These are phyloP conservation scores for Camelina sativa DNA, from an alignment of 345 rosid genomes.

Conservation along the genomic window DNA sequence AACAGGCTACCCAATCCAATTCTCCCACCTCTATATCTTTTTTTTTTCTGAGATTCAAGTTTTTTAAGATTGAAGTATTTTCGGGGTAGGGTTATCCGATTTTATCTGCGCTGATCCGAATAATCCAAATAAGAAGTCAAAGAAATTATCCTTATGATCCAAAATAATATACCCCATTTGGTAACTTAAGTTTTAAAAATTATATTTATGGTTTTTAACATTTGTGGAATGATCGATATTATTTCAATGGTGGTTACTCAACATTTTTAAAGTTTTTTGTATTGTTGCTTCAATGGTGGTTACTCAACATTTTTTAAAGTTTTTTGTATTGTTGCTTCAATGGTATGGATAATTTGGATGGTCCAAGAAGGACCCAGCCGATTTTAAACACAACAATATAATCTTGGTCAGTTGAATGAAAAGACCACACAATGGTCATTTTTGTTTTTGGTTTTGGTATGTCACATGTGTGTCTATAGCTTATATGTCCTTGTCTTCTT, in stretches of 20 bases:
- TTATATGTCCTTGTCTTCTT: not conserved
- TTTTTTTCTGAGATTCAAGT: no score
- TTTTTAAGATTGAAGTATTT: no score
- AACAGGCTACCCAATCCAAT: no score
- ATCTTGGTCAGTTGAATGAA: slow-evolving; percentile 21
- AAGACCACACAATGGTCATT: slow-evolving; percentile 7
- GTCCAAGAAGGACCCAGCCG: slow-evolving; percentile 6
- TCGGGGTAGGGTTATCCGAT: no score
- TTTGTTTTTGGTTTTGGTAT: slow-evolving; percentile 14
- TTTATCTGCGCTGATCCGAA: not conserved
- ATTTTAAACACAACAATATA: slow-evolving; percentile 9
- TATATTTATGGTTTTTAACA: no score
- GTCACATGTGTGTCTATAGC: slow-evolving; percentile 13
- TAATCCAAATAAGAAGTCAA: not conserved
- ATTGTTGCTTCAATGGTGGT: not conserved
- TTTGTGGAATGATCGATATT: not conserved
- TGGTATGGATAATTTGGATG: slow-evolving; percentile 1
- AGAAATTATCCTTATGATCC: not conserved
- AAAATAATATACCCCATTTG: not conserved
- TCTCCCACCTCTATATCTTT: no score
- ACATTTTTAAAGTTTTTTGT: not conserved
- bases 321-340: not conserved
- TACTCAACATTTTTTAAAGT: not conserved
- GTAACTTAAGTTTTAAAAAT: no score
- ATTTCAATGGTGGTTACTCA: not conserved